Conservation (phyloP, 139 green algal genomes). For the Pleodorina starrii region DNA sequence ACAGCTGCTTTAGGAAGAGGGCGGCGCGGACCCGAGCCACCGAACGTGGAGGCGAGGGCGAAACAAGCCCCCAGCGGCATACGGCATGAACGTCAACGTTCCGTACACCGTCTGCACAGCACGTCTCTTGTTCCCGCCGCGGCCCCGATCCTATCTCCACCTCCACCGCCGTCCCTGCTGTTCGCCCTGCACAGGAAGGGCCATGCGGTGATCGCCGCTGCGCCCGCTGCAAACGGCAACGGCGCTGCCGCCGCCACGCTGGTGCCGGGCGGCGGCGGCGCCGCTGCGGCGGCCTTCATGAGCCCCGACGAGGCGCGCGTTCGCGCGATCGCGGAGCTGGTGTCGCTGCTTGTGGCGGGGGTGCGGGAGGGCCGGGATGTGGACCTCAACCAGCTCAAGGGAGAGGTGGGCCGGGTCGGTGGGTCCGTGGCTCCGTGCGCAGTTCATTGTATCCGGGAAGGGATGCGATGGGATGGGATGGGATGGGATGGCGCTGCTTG, state of each 20-base stretch:
- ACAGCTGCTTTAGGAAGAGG: too few species aligned
- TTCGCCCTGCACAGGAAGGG: not conserved
- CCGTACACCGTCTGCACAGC: too few species aligned
- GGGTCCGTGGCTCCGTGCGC: not conserved
- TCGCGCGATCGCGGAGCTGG: slow-evolving; percentile 86
- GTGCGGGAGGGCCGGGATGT: slow-evolving; percentile 84
- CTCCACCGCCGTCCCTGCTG: too few species aligned
- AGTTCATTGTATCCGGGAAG: too few species aligned
- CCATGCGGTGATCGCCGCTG: not conserved
- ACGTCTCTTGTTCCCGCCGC: too few species aligned
- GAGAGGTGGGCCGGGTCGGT: not conserved
- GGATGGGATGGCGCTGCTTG: too few species aligned
- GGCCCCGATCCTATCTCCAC: too few species aligned
- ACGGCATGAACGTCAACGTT: too few species aligned
- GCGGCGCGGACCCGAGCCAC: too few species aligned
- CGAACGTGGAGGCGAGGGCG: too few species aligned
- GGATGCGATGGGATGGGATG: too few species aligned
- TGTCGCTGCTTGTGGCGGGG: slow-evolving; percentile 76
- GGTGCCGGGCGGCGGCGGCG: not conserved
- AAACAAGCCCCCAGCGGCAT: too few species aligned
- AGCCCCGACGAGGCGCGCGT: slow-evolving; percentile 75
- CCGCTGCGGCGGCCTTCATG: not conserved
- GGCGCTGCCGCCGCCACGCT: not conserved
- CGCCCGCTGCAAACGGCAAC: not conserved
- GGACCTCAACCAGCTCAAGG: slow-evolving; percentile 83